Evolutionary conservation across 371 early-diverging fungal species (phyloP).

Genomic region (Circinella minor): DNA sequence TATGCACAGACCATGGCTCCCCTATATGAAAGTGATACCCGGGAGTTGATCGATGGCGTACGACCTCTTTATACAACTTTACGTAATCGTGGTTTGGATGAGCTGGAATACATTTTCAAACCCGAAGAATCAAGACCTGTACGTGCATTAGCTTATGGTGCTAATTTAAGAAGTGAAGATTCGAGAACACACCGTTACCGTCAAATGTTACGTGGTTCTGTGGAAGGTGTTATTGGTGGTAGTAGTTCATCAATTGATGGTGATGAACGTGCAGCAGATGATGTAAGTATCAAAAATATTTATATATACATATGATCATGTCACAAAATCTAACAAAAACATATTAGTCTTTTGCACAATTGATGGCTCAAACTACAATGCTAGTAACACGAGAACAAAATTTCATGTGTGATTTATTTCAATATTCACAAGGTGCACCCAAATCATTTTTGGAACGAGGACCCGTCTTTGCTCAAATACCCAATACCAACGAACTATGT

Average conservation of each 20-base stretch:
- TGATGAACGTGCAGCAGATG: conserved; percentile 51
- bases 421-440: conserved; percentile 45
- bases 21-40: conserved; percentile 52
- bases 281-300: conserved; percentile 24
- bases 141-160: conserved; percentile 48
- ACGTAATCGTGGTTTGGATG: conserved; percentile 49
- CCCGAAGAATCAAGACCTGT: conserved; percentile 54
- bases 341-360: conserved; percentile 53
- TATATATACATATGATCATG: neutral
- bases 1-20: conserved; percentile 54
- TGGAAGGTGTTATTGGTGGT: conserved; percentile 43
- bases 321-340: neutral
- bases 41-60: conserved; percentile 46
- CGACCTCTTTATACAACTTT: conserved; percentile 39
- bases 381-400: conserved; percentile 77
- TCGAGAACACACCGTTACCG: conserved; percentile 43
- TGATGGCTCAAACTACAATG: conserved; percentile 51
- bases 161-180: conserved; percentile 43
- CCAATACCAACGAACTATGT: conserved; percentile 45
- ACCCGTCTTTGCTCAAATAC: conserved; percentile 45
- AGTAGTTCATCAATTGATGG: conserved; percentile 44
- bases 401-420: conserved; percentile 82
- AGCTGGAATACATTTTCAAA: conserved; percentile 52
- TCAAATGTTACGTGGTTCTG: conserved; percentile 54
- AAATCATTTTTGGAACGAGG: conserved; percentile 52